Percentiles rank a stretch among this genome's conserved stretches.
These are phyloP conservation scores for Diaporthe citriasiana DNA, from an alignment of 2,329 filamentous ascomycete genomes.

Conservation along the genomic window DNA sequence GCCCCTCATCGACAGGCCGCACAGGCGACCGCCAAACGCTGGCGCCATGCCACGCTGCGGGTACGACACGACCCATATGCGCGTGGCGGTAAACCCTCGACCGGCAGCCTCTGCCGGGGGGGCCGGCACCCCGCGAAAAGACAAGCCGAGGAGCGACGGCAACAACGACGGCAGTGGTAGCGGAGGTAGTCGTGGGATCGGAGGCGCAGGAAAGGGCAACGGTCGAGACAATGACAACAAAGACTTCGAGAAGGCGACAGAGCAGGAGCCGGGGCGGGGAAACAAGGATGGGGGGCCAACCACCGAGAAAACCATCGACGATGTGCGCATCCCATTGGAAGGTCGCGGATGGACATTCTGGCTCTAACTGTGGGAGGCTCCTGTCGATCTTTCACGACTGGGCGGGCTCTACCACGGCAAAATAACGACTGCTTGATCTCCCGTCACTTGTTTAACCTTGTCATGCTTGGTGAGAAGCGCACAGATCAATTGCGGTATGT, in stretches of 20 bases:
- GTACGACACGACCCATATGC: conserved; percentile 40
- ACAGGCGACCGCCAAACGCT: no score
- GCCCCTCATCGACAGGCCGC: background rate
- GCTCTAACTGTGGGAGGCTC: conserved; percentile 26
- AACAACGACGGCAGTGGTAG: background rate
- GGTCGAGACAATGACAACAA: background rate
- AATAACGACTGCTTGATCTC: background rate
- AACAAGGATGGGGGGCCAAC: background rate
- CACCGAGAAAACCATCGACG: background rate
- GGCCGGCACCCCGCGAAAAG: no score
- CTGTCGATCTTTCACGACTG: background rate
- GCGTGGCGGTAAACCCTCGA: conserved; percentile 9
- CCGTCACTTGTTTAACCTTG: background rate
- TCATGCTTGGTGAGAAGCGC: background rate
- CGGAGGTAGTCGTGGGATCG: background rate
- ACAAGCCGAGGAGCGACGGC: background rate
- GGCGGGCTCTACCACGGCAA: no score
- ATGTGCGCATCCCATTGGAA: background rate
- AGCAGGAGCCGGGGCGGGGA: background rate
- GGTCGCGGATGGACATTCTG: conserved; percentile 41
- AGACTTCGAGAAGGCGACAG: background rate
- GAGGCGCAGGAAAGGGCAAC: background rate
- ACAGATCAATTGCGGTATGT: no score
- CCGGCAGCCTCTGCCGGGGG: background rate
- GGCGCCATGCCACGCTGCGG: conserved; percentile 35